These are phyloP conservation scores for Penicillium fimorum DNA, from an alignment of 495 filamentous ascomycete species.

Conservation along the genomic window DNA sequence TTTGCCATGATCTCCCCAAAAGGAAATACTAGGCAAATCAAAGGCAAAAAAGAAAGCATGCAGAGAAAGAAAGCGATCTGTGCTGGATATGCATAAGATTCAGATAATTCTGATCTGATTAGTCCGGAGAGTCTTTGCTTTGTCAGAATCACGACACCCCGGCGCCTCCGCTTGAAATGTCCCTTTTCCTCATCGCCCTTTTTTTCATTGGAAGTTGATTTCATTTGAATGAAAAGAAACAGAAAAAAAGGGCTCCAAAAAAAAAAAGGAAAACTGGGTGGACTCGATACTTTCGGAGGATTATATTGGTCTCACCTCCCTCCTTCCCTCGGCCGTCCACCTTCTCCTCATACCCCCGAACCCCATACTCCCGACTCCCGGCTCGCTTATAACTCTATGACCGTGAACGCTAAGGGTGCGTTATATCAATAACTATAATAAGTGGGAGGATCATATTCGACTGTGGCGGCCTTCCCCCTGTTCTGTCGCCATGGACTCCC, in stretches of 20 bases:
- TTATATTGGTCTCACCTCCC: slow-evolving; percentile 13
- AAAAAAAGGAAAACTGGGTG: neutral
- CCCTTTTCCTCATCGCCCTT: slow-evolving; percentile 16
- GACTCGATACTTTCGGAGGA: slow-evolving; percentile 5
- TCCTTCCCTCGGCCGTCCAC: slow-evolving; percentile 19
- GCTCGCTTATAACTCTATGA: slow-evolving; percentile 1
- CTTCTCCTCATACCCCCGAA: slow-evolving; percentile 7
- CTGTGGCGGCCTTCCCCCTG: slow-evolving; percentile 6
- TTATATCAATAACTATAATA: slow-evolving; percentile 1
- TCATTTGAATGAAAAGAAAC: neutral
- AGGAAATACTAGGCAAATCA: neutral
- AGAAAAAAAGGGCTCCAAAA: neutral
- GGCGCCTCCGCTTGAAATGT: slow-evolving; percentile 30
- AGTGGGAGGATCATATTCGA: slow-evolving; percentile 4
- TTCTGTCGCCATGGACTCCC: slow-evolving; percentile 30
- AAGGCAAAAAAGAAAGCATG: slow-evolving; percentile 7
- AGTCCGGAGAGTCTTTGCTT: slow-evolving; percentile 31
- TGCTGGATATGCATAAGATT: slow-evolving; percentile 9
- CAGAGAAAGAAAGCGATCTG: neutral
- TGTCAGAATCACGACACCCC: slow-evolving; percentile 36
- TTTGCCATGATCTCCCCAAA: neutral
- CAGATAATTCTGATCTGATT: slow-evolving; percentile 9
- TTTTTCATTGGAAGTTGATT: slow-evolving; percentile 5
- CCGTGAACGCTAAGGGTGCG: neutral
- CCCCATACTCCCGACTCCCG: slow-evolving; percentile 5